These are phyloP conservation scores for Xylariaceae sp. DNA, from an alignment of 2,329 filamentous ascomycete species.

Conservation along the genomic window DNA sequence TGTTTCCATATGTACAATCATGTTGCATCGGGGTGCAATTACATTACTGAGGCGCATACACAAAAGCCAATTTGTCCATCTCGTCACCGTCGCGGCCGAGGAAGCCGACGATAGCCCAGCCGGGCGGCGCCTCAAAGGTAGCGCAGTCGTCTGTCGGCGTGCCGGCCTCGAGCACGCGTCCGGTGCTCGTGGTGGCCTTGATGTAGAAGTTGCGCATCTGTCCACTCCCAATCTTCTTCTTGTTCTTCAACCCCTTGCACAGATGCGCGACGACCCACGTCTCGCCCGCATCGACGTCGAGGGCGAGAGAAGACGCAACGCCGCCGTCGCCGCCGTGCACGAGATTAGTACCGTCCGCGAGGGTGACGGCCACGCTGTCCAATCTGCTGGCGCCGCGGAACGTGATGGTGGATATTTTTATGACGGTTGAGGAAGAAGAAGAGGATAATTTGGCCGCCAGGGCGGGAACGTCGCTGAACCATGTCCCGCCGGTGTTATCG, in stretches of 20 bases:
- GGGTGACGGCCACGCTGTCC: conserved; percentile 43
- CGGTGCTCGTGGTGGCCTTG: conserved; percentile 45
- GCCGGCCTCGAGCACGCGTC: conserved; percentile 41
- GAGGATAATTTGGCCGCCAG: conserved; percentile 32
- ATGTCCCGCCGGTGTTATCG: conserved; percentile 42
- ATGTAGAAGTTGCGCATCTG: conserved; percentile 52
- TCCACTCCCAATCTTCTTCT: no score
- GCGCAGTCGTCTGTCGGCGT: conserved; percentile 42
- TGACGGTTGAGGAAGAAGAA: neutral
- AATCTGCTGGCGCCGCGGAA: conserved; percentile 45
- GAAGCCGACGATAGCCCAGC: conserved; percentile 37
- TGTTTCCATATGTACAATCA: no score
- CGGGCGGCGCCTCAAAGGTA: conserved; percentile 32
- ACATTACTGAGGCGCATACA: conserved; percentile 41
- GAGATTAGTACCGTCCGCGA: conserved; percentile 44
- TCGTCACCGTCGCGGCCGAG: conserved; percentile 44
- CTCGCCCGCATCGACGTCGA: conserved; percentile 45
- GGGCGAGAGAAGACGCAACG: conserved; percentile 34
- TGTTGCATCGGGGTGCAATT: no score
- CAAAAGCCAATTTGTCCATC: conserved; percentile 48
- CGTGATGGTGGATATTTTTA: conserved; percentile 34
- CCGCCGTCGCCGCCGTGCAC: conserved; percentile 52
- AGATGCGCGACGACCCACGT: conserved; percentile 43
- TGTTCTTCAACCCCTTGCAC: conserved; percentile 45
- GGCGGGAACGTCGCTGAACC: conserved; percentile 50